These are phyloP conservation scores for Osmanthus fragrans DNA, from an alignment of 257 asterid genomes.

Conservation along the genomic window DNA sequence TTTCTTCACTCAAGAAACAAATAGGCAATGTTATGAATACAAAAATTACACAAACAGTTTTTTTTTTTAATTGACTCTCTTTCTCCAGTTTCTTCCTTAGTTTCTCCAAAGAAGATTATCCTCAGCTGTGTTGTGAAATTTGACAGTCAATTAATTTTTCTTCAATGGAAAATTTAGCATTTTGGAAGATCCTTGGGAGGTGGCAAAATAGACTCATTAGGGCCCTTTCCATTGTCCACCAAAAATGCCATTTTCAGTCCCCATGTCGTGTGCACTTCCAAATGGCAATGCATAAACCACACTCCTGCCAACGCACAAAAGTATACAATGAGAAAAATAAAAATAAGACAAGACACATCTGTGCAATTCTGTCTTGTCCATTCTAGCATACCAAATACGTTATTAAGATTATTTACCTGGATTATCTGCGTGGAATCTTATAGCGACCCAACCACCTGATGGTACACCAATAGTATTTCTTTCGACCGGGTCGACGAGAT, in stretches of 20 bases:
- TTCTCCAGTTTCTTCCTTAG: neutral
- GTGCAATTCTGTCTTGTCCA: neutral
- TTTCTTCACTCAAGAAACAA: constrained; percentile 19
- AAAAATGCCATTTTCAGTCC: constrained; percentile 92
- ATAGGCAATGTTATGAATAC: neutral
- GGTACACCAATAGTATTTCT: constrained; percentile 72
- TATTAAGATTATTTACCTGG: constrained; percentile 40
- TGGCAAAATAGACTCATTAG: constrained; percentile 69
- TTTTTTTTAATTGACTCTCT: neutral
- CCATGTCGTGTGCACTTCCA: constrained; percentile 93
- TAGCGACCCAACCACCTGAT: constrained; percentile 72
- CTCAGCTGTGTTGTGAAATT: constrained; percentile 2
- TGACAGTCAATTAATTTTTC: neutral
- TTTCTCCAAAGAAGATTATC: neutral
- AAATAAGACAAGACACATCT: neutral
- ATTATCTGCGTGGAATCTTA: constrained; percentile 61
- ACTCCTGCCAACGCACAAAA: constrained; percentile 48
- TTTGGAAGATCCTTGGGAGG: constrained; percentile 87
- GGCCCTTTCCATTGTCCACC: constrained; percentile 86
- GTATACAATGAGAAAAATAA: neutral
- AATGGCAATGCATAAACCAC: constrained; percentile 97
- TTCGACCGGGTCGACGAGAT: constrained; percentile 66
- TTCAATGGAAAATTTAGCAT: constrained; percentile 33
- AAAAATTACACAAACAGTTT: neutral
- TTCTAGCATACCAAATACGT: neutral